These are phyloP conservation scores for Trichoderma orchidacearum DNA, from an alignment of 495 filamentous ascomycete species.

Conservation along the genomic window DNA sequence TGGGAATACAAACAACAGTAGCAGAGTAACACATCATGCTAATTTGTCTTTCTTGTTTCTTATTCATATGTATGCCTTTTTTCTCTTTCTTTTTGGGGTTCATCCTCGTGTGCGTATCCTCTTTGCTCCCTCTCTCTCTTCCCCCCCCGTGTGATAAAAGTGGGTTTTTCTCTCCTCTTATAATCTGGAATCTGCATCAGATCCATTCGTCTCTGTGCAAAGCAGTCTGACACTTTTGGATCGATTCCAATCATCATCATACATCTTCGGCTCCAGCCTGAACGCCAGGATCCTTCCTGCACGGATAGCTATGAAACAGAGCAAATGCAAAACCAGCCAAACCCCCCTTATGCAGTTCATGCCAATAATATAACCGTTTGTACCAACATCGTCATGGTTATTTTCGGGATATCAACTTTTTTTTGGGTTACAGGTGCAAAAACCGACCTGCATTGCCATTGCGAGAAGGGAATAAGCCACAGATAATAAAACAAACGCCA, in stretches of 20 bases:
- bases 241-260: too few relatives aligned
- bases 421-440: background rate
- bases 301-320: background rate
- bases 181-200: background rate
- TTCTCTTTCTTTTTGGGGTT: background rate
- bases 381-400: background rate
- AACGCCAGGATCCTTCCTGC: constrained; percentile 6
- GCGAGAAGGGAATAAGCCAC: background rate
- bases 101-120: constrained; percentile 10
- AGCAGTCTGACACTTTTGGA: too few relatives aligned
- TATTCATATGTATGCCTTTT: background rate
- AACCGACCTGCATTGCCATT: background rate
- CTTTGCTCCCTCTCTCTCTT: constrained; percentile 3
- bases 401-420: constrained; percentile 1
- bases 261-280: background rate
- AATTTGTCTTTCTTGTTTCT: background rate
- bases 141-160: too few relatives aligned
- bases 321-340: background rate
- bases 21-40: background rate
- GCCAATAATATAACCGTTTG: background rate
- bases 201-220: constrained; percentile 4
- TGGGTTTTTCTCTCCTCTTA: background rate
- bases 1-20: background rate
- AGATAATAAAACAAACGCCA: background rate
- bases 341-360: constrained; percentile 1